phyloP scores from a whole-genome alignment of 164 flowering plant genomes.

The Tetrastigma voinierianum region DNA sequence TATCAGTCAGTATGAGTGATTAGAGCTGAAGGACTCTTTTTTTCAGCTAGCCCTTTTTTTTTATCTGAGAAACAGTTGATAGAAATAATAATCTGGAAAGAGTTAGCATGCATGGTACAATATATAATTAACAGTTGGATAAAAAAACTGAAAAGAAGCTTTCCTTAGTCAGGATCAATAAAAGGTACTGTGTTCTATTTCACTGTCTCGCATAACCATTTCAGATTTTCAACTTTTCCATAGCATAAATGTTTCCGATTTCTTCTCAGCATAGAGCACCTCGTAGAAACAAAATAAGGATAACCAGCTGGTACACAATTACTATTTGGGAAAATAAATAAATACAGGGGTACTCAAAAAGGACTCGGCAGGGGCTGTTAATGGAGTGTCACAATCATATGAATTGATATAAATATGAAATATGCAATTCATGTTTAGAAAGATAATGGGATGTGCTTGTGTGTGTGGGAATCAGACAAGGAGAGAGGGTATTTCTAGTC shows the following conservation, averaged over 20 bases:
- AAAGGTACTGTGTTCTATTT: slow-evolving; percentile 13
- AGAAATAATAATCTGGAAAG: background rate
- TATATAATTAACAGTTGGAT: background rate
- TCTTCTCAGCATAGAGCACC: slow-evolving; percentile 86
- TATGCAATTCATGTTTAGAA: background rate
- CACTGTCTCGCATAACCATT: slow-evolving; percentile 97
- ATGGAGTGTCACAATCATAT: background rate
- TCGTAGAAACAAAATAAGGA: too few relatives aligned
- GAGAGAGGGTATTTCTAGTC: background rate
- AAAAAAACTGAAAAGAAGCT: background rate
- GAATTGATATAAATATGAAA: background rate
- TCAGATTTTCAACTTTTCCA: slow-evolving; percentile 98
- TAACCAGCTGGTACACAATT: too few relatives aligned
- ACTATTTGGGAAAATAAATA: background rate
- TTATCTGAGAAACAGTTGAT: background rate
- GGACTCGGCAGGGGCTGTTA: background rate
- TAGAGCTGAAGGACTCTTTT: too few relatives aligned
- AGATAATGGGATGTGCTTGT: background rate
- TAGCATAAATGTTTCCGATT: slow-evolving; percentile 91
- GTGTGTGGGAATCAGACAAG: too few relatives aligned
- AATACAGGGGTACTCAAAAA: background rate
- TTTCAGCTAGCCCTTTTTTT: background rate
- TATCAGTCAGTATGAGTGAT: too few relatives aligned
- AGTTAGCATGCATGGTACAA: background rate
- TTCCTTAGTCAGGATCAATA: background rate